Evolutionary conservation across 495 filamentous ascomycete species (phyloP), one percentile per base, ranked within the genome.

Genomic region (Talaromyces ruber): DNA sequence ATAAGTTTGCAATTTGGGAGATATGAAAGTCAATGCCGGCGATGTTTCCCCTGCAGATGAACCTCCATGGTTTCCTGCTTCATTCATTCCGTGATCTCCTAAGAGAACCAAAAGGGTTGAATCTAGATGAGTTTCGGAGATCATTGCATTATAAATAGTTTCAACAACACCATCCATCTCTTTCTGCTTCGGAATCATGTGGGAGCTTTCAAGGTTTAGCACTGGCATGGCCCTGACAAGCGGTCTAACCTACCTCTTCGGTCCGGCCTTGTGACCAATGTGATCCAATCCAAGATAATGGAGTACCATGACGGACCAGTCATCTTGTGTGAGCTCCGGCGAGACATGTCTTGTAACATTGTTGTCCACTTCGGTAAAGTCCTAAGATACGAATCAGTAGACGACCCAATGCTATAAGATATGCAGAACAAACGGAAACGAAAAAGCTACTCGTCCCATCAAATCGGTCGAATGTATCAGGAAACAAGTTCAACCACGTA

Each of bases 31-130:
- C 45, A 99, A 74, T 14, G 94, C 94, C 0, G 94, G 86, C 0
- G 93, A 96, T 9, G 94, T 98, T 76, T 99, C 94, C 6, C 95
- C 92, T 18, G 89, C 82, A 3, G 90, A 88, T 21, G 95, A 96
- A 6, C 93, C 94, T 11, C 94, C 94, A 71, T 99, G 94, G 68
- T 98, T 98, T 3, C 94, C 94, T 39, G 92, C 94, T 66, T 98
- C 94, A 67, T 97, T 99, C 94, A 99, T 99, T 21, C 94, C 94
- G 70, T 99, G 94, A 69, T 99, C 94, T 50, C 94, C 94, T 60
- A 86, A 91, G 7, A 99, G 75, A 2, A 99, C 84, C 57, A 99
- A 82, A 16, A 98, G 79, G 3, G 93, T 92, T 21, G 86, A 88
- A 37, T 83, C 67, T 2, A 96, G 83, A 72, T 96, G 88, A 4